Evolutionary conservation across 371 early-diverging fungal genomes (phyloP).

Genomic region (Mucor ambiguus): DNA sequence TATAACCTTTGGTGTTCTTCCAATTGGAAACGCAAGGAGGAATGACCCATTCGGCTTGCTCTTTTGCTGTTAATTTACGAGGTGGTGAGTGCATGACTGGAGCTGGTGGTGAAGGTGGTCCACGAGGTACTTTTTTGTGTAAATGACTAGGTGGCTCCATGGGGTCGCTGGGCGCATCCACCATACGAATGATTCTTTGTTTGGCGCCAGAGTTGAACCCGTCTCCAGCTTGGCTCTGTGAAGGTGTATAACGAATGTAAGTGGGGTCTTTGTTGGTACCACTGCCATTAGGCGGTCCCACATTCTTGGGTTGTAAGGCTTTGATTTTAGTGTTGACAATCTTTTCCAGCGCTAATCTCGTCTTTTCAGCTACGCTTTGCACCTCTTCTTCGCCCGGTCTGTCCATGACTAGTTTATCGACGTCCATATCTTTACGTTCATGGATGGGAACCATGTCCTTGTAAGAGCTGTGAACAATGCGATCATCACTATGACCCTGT

Average conservation of each 20-base stretch:
- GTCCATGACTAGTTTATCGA: conserved; percentile 67
- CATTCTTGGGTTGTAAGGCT: conserved; percentile 71
- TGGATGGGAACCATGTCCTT: conserved; percentile 82
- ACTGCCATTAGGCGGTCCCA: conserved; percentile 39
- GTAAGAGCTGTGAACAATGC: conserved; percentile 81
- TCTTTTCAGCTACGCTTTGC: conserved; percentile 84
- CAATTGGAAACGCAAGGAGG: conserved; percentile 98
- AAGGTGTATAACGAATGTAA: conserved; percentile 92
- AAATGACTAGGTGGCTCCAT: conserved; percentile 94
- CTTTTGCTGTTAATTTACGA: conserved; percentile 91
- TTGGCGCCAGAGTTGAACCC: conserved; percentile 68
- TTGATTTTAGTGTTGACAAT: conserved; percentile 80
- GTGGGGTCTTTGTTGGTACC: conserved; percentile 72
- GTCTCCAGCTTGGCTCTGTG: conserved; percentile 59
- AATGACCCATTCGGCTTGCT: conserved; percentile 95
- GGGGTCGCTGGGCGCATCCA: conserved; percentile 94
- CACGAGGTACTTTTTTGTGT: conserved; percentile 89
- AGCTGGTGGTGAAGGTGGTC: conserved; percentile 92
- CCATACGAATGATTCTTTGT: conserved; percentile 91
- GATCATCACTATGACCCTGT: conserved; percentile 75
- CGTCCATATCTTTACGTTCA: conserved; percentile 76
- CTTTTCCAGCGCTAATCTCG: conserved; percentile 85
- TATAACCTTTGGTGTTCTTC: conserved; percentile 99
- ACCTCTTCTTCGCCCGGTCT: conserved; percentile 84
- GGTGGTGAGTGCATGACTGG: conserved; percentile 98